These are phyloP conservation scores for Microdochium bolleyi DNA, from an alignment of 2,329 filamentous ascomycete genomes.

Conservation along the genomic window DNA sequence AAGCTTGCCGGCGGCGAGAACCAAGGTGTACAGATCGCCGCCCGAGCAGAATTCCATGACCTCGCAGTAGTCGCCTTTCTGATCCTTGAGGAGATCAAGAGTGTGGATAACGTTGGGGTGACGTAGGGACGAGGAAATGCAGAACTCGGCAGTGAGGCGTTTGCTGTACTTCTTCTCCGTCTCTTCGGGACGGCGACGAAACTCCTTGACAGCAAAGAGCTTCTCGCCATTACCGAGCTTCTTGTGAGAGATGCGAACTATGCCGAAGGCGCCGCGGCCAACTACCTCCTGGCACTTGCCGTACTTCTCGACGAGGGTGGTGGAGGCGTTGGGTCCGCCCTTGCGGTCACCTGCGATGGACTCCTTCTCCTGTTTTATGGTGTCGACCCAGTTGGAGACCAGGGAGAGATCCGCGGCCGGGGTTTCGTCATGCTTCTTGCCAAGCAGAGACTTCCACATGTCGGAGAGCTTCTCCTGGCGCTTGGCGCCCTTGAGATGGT, in stretches of 20 bases:
- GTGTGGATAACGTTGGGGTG: constrained; percentile 99
- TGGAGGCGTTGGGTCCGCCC: constrained; percentile 63
- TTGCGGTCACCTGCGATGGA: constrained; percentile 68
- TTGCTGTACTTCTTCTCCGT: constrained; percentile 98
- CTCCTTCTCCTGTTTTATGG: constrained; percentile 81
- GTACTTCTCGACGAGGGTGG: constrained; percentile 88
- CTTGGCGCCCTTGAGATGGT: constrained; percentile 81
- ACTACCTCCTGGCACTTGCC: constrained; percentile 98
- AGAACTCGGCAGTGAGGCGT: constrained; percentile 92
- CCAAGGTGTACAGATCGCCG: constrained; percentile 88
- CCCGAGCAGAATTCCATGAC: constrained; percentile 99
- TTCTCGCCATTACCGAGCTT: constrained; percentile 82
- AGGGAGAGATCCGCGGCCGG: constrained; percentile 80
- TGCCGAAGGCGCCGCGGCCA: constrained; percentile 91
- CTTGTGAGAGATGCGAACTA: constrained; percentile 97
- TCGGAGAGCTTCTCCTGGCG: constrained; percentile 92
- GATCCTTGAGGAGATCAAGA: constrained; percentile 86
- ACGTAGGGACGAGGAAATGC: constrained; percentile 91
- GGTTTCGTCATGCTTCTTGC: constrained; percentile 68
- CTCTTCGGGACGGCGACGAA: constrained; percentile 87
- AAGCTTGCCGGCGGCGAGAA: constrained; percentile 84
- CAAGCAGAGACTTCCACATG: constrained; percentile 81
- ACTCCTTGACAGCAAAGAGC: constrained; percentile 96
- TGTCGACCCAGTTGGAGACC: constrained; percentile 94
- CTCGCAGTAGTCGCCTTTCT: constrained; percentile 96